Base-by-base conservation (phyloP, 495 filamentous ascomycete species). In the Cercophora newfieldiana region DNA sequence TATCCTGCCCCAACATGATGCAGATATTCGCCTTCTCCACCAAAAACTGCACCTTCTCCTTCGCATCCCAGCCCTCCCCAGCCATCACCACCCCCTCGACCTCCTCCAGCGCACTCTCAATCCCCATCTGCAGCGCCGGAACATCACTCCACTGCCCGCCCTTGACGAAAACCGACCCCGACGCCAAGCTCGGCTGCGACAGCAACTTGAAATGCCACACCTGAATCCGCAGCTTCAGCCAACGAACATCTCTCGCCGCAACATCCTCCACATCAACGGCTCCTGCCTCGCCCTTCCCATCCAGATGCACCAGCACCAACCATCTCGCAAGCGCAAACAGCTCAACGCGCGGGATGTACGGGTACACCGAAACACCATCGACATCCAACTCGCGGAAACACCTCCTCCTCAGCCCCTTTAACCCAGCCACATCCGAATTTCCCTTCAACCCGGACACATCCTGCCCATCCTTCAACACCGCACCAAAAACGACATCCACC, bases 121-220 rank as follows among this genome's bases (percentile, higher is more conserved):
- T 85, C 26, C 53, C 58, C 31, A 77, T 77, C 50, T 85, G 80
- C 14, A 89, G 71, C 19, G 69, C 78, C 0, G 80, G 80, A 16
- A 84, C 75, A 25, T 84, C 81, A n/a, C 76, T 81, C 80, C 80
- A 84, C 60, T 78, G 78, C 29, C 76, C 67, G 10, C 72, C 75
- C 66, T 77, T 80, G 56, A 72, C 79, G 47, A 81, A 81, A 0
- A 75, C 68, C 0, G 75, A 77, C 21, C 79, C 80, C 0, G 85
- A 85, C 1, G 89, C 86, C 0, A 93, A 51, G 1, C 69, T 88
- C 1, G 88, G 84, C 71, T 95, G 92, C 0, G 89, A 88, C 1
- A 99, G 83, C 66, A 97, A 84, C 70, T 91, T 89, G 75, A 97
- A 96, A 79, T 97, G 94, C 72, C 91, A 85, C 62, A 94, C 92